Percentiles rank a stretch among this genome's conserved stretches.
These are phyloP conservation scores for Saitozyma sp. DNA, from an alignment of 768 basidiomycete species.

Conservation along the genomic window DNA sequence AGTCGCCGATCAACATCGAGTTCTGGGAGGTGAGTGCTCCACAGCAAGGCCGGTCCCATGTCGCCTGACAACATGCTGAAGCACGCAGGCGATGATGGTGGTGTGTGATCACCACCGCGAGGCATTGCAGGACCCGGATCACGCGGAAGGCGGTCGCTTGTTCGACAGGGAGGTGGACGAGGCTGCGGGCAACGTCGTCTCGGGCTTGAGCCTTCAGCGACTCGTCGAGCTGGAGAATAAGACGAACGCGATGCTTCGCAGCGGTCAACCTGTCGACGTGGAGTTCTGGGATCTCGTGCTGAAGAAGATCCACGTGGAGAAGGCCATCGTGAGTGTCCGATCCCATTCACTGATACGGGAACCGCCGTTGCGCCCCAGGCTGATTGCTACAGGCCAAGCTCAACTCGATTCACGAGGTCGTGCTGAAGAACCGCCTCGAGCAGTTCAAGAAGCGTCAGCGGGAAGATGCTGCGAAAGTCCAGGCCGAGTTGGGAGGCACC, in stretches of 20 bases:
- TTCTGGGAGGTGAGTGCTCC: slow-evolving; percentile 81
- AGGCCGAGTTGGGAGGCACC: slow-evolving; percentile 69
- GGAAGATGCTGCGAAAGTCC: slow-evolving; percentile 90
- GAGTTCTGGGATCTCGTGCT: slow-evolving; percentile 97
- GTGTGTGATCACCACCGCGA: slow-evolving; percentile 90
- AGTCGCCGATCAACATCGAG: slow-evolving; percentile 79
- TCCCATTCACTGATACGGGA: neutral
- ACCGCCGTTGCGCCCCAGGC: neutral
- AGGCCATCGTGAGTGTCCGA: slow-evolving; percentile 71
- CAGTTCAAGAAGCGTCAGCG: slow-evolving; percentile 93
- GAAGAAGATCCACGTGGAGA: slow-evolving; percentile 91
- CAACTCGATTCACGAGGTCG: slow-evolving; percentile 88
- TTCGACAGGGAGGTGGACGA: slow-evolving; percentile 68
- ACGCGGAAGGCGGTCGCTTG: slow-evolving; percentile 44
- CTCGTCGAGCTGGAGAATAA: slow-evolving; percentile 77
- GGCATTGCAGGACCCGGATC: slow-evolving; percentile 59
- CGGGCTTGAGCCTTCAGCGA: slow-evolving; percentile 83
- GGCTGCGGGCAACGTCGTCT: slow-evolving; percentile 76
- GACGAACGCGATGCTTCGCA: slow-evolving; percentile 81
- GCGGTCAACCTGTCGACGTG: slow-evolving; percentile 91
- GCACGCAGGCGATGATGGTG: slow-evolving; percentile 86
- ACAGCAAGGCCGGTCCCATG: slow-evolving; percentile 5
- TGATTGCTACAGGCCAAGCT: slow-evolving; percentile 70
- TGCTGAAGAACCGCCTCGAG: slow-evolving; percentile 91
- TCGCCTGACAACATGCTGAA: slow-evolving; percentile 9